A percentile compares a stretch with the other conserved stretches of the same genome.
Conservation (phyloP, 352 stramenopile species). For the Globisporangium spinosum region DNA sequence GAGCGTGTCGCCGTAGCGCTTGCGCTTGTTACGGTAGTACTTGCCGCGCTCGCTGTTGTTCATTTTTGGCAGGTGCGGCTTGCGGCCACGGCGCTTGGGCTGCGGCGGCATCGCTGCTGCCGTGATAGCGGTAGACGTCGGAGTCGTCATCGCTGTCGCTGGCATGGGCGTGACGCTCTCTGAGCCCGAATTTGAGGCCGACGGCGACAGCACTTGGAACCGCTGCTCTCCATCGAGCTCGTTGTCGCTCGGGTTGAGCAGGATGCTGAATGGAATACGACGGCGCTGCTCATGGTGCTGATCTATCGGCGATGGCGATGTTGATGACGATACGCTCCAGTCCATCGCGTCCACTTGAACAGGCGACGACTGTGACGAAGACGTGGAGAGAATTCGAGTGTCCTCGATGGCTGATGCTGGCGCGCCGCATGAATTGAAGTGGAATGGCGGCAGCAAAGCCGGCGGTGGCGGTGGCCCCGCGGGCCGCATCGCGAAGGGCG, state of each 20-base stretch:
- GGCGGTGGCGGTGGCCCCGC: neutral
- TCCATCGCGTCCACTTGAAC: neutral
- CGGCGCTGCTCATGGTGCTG: neutral
- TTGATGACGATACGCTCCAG: neutral
- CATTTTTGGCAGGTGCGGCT: slow-evolving; percentile 44
- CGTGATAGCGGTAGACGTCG: slow-evolving; percentile 23
- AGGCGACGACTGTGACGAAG: neutral
- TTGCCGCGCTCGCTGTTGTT: slow-evolving; percentile 66
- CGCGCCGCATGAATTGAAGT: neutral
- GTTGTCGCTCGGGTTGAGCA: slow-evolving; percentile 9
- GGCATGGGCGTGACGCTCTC: neutral
- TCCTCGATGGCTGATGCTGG: neutral
- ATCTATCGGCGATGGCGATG: neutral
- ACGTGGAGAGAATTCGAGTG: neutral
- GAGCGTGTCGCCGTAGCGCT: slow-evolving; percentile 40
- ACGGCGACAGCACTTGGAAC: neutral
- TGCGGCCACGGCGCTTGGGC: slow-evolving; percentile 10
- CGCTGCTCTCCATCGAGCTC: neutral
- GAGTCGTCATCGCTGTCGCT: slow-evolving; percentile 31
- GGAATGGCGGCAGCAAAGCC: neutral
- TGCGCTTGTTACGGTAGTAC: slow-evolving; percentile 61
- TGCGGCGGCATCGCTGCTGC: neutral
- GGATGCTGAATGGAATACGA: neutral
- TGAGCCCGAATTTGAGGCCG: neutral
- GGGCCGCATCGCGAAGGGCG: too few species aligned